Percentiles rank a stretch among this genome's conserved stretches.
phyloP scores from a whole-genome alignment of 768 basidiomycete genomes.

The Boletus huronensis region DNA sequence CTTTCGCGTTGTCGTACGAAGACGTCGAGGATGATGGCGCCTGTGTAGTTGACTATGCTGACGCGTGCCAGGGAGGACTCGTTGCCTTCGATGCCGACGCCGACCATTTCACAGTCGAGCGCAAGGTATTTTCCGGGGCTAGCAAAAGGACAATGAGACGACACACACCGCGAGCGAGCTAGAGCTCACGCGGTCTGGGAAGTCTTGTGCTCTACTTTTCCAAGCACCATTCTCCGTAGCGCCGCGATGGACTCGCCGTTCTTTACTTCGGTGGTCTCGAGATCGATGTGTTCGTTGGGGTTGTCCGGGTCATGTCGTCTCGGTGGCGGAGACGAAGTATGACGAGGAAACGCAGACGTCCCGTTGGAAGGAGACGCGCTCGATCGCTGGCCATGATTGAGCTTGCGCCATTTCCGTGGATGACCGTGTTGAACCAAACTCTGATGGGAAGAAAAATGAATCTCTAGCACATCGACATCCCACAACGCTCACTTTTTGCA shows the following conservation, averaged over 20 bases:
- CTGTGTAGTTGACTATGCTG: slow-evolving; percentile 79
- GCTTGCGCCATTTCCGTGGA: slow-evolving; percentile 19
- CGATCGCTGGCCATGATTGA: slow-evolving; percentile 4
- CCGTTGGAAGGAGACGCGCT: not conserved
- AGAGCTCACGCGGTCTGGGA: slow-evolving; percentile 44
- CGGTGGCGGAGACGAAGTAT: slow-evolving; percentile 3
- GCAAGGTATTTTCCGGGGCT: slow-evolving; percentile 75
- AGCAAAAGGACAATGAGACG: slow-evolving; percentile 3
- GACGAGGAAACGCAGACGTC: not conserved
- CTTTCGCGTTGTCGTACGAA: slow-evolving; percentile 84
- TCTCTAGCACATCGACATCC: not conserved
- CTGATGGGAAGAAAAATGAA: slow-evolving; percentile 1
- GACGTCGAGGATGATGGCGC: slow-evolving; percentile 73
- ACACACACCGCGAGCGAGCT: not conserved
- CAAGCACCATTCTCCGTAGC: slow-evolving; percentile 54
- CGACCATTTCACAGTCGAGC: slow-evolving; percentile 68
- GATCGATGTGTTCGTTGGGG: slow-evolving; percentile 13
- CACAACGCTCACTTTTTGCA: slow-evolving; percentile 44
- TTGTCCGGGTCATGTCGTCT: not conserved
- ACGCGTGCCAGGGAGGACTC: slow-evolving; percentile 14
- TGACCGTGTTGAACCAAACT: slow-evolving; percentile 6
- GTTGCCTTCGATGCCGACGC: slow-evolving; percentile 8
- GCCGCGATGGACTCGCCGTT: slow-evolving; percentile 47
- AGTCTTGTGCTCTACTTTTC: slow-evolving; percentile 38
- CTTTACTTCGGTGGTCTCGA: slow-evolving; percentile 30